Percentiles rank a stretch among this genome's conserved stretches.
phyloP scores from a whole-genome alignment of 495 filamentous ascomycete genomes.

The Parachaetomium inaequale region DNA sequence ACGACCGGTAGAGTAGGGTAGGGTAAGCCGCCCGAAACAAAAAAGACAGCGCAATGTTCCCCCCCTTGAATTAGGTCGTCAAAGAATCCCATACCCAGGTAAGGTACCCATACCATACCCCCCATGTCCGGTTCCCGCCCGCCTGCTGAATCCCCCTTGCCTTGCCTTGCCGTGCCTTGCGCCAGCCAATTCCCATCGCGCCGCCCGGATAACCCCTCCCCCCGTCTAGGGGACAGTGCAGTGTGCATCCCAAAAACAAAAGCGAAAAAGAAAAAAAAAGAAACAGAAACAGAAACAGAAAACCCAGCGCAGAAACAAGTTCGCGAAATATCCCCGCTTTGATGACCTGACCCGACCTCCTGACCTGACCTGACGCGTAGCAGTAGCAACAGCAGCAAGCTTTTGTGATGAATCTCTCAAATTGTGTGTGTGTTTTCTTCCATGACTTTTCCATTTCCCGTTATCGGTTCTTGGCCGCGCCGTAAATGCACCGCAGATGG shows the following conservation, averaged over 20 bases:
- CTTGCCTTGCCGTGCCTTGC: not conserved
- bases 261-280: too few species aligned
- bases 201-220: not conserved
- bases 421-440: not conserved
- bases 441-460: not conserved
- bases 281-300: not conserved
- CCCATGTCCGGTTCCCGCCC: not conserved
- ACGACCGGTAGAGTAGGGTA: too few species aligned
- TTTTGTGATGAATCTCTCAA: not conserved
- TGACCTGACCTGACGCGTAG: not conserved
- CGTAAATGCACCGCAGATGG: slow-evolving; percentile 8
- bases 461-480: not conserved
- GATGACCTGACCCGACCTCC: not conserved
- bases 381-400: not conserved
- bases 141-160: not conserved
- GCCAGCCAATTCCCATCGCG: not conserved
- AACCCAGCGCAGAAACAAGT: not conserved
- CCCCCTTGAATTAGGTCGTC: not conserved
- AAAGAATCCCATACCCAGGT: not conserved
- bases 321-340: not conserved
- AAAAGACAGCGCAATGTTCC: not conserved
- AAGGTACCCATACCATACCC: not conserved
- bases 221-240: not conserved
- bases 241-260: not conserved
- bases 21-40: not conserved